These are phyloP conservation scores for Rhizopogon roseolus DNA, from an alignment of 768 basidiomycete species.

Conservation along the genomic window DNA sequence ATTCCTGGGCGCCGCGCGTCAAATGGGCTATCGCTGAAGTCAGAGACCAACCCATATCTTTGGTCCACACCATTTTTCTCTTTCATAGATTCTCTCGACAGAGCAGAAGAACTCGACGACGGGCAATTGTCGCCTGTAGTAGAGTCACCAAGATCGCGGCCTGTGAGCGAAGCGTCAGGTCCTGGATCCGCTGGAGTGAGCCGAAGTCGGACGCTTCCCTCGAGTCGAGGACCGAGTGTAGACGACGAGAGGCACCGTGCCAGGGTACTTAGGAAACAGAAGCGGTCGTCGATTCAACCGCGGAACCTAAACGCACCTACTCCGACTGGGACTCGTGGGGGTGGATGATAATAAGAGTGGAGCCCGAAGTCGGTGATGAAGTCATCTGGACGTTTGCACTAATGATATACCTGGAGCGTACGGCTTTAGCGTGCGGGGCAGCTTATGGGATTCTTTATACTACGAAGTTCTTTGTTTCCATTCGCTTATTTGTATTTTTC, in stretches of 20 bases:
- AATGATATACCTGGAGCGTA: conserved; percentile 2
- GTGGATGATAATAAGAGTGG: neutral
- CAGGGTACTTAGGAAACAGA: conserved; percentile 48
- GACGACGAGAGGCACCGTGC: conserved; percentile 34
- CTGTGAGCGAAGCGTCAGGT: conserved; percentile 24
- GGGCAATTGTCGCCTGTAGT: conserved; percentile 43
- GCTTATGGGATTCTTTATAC: neutral
- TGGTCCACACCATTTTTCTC: conserved; percentile 8
- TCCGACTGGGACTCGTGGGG: conserved; percentile 1
- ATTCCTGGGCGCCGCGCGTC: conserved; percentile 26
- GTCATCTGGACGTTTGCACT: neutral
- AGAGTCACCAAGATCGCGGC: conserved; percentile 35
- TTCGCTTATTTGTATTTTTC: neutral
- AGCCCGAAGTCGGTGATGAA: neutral
- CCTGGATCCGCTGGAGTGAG: conserved; percentile 33
- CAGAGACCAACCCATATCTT: conserved; percentile 3
- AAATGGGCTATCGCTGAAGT: conserved; percentile 23
- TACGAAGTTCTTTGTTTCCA: neutral
- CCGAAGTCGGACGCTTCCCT: conserved; percentile 65
- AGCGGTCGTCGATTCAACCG: conserved; percentile 38
- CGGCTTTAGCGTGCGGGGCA: neutral
- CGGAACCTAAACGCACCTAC: conserved; percentile 9
- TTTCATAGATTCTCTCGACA: conserved; percentile 16
- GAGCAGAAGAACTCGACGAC: conserved; percentile 19
- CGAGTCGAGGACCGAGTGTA: conserved; percentile 11